phyloP scores from a whole-genome alignment of 2,329 filamentous ascomycete species.

The Nigrospora oryzae region DNA sequence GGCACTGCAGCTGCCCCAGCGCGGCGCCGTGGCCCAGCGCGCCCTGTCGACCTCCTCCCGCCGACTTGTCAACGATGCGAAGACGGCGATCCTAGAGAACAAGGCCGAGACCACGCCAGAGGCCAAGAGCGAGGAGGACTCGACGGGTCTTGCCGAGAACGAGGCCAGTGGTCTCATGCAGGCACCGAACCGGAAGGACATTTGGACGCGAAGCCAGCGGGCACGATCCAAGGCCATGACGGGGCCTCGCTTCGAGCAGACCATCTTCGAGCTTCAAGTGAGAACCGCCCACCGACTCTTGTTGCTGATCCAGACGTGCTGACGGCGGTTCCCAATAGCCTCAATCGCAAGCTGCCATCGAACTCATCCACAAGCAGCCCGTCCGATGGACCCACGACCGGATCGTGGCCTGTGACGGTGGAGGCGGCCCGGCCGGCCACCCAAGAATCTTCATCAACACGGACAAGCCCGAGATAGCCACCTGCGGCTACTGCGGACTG shows the following conservation, averaged over 20 bases:
- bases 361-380: slow-evolving; percentile 91
- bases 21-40: slow-evolving; percentile 33
- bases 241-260: slow-evolving; percentile 95
- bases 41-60: slow-evolving; percentile 39
- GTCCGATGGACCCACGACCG: slow-evolving; percentile 84
- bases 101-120: slow-evolving; percentile 33
- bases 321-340: slow-evolving; percentile 49
- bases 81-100: slow-evolving; percentile 25
- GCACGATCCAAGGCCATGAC: slow-evolving; percentile 78
- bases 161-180: slow-evolving; percentile 52
- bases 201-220: slow-evolving; percentile 84
- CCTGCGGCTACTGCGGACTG: slow-evolving; percentile 86
- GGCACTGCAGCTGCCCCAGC: slow-evolving; percentile 33
- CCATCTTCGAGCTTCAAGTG: slow-evolving; percentile 87
- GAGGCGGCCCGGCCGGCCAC: slow-evolving; percentile 82
- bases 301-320: slow-evolving; percentile 10
- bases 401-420: slow-evolving; percentile 82
- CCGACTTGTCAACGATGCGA: slow-evolving; percentile 28
- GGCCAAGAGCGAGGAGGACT: slow-evolving; percentile 30
- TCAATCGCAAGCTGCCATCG: slow-evolving; percentile 81
- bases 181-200: slow-evolving; percentile 73
- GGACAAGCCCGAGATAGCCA: slow-evolving; percentile 89
- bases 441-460: slow-evolving; percentile 95
- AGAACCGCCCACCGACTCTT: slow-evolving; percentile 13
- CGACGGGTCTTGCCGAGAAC: slow-evolving; percentile 23